Base-by-base conservation (phyloP, 75 land plant species). In the Picea glauca region DNA sequence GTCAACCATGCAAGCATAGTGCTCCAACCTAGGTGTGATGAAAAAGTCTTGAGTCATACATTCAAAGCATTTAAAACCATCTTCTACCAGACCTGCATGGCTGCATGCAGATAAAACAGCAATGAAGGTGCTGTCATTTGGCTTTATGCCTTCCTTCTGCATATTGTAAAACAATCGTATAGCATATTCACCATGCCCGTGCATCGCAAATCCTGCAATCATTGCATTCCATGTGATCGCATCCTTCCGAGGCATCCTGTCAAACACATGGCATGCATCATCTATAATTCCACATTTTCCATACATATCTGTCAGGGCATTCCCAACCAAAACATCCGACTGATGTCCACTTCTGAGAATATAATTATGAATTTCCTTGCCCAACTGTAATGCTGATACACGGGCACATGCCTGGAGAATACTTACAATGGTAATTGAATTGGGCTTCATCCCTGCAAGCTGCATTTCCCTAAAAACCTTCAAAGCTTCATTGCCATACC, bases 1-100 rank as follows among this genome's bases (percentile, higher is more conserved):
- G 63, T 83, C 78, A 72, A 83, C 72, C 67, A 83, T 81, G 59
- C 77, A 73, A 13, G 56, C 58, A 75, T 83, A 81, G 67, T 83
- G 84, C 68, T 83, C 78, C 50, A 81, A 58, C 7, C 12, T 33
- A 40, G 84, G 84, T n/a, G 17, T 64, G 23, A 83, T 74, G 1
- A 21, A 17, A 83, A 74, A 80, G 13, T 72, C 78, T 18, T 23
- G 40, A 58, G 23, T 58, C 84, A 83, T 83, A 6, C 60, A 72
- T 20, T 46, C 14, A 60, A 81, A 83, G 40, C 46, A 81, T 15
- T 74, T 58, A 17, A 35, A 50, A 26, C 84, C 84, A 33, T 81
- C 78, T 56, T 81, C 67, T 15, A 83, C 84, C 30, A 80, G 58
- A 3, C 84, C 84, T 5, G 67, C 35, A 30, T 79, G 60, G 62